phyloP scores from a whole-genome alignment of 208 protist species.

The Porcisia deanei region DNA sequence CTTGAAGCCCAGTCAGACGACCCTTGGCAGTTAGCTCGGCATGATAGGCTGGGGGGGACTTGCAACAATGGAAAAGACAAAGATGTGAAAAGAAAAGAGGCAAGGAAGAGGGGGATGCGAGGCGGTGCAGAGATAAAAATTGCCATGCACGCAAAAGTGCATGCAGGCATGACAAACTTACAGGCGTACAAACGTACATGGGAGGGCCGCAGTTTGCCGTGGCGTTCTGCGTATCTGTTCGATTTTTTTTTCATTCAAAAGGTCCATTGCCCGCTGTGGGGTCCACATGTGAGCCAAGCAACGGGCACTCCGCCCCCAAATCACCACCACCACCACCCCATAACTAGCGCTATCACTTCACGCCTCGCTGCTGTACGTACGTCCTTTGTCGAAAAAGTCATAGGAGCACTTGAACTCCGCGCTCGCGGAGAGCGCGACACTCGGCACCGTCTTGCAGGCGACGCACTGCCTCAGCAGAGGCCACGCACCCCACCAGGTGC shows the following conservation, averaged over 20 bases:
- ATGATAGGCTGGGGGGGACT: too few relatives aligned
- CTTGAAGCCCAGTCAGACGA: too few relatives aligned
- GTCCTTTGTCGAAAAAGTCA: neutral
- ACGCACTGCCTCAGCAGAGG: neutral
- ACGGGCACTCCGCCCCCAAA: neutral
- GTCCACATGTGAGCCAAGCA: neutral
- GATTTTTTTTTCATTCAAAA: too few relatives aligned
- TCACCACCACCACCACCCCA: neutral
- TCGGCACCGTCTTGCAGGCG: neutral
- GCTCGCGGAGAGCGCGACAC: conserved; percentile 17
- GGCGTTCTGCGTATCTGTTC: too few relatives aligned
- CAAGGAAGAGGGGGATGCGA: too few relatives aligned
- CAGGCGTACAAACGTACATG: conserved; percentile 1
- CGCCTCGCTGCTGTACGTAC: neutral
- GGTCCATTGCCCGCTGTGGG: neutral
- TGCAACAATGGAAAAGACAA: too few relatives aligned
- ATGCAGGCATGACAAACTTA: neutral
- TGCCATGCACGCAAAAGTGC: neutral
- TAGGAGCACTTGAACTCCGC: conserved; percentile 23
- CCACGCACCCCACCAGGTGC: conserved; percentile 19
- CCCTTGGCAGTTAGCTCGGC: too few relatives aligned
- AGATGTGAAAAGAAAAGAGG: too few relatives aligned
- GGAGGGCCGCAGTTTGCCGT: neutral
- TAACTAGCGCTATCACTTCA: neutral
- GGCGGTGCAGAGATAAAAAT: neutral